Evolutionary conservation across 2,329 filamentous ascomycete species (phyloP), one percentile per base, ranked within the genome.

Genomic region (Venturia carpophila): DNA sequence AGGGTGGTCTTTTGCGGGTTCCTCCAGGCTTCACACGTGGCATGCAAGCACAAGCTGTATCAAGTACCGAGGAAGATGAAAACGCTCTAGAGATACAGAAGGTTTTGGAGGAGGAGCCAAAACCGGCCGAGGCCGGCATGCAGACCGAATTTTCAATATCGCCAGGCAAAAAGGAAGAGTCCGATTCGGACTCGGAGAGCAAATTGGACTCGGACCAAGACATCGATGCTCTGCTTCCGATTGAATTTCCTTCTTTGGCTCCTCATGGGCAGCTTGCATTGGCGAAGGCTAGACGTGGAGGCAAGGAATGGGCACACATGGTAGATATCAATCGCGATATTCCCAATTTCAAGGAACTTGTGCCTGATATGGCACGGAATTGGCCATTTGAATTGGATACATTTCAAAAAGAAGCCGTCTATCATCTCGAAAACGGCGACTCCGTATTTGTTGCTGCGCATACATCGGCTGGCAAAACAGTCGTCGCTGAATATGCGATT

Each of bases 351-450:
- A 82, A 84, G 66, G 93, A 97, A 67, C 80, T 99, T 45, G 92
- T 99, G 9, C 94, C 94, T 0, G 90, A 97, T 67, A 97, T 97
- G 92, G 94, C 94, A 1, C 85, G 89, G 68, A 89, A 95, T 68
- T 99, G 92, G 90, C 92, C 93, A 0, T 99, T 99, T 70, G 94
- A 99, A 75, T 85, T 97, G 43, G 94, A 99, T 71, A 96, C 90
- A 0, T 99, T 99, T 78, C 94, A 99, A 73, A 99, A 99, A 73
- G 94, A 99, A 78, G 94, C 94, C 6, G 90, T 99, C 1, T 99
- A 97, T 74, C 94, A 97, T 76, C 84, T 99, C 3, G 94, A 99
- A 74, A 92, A 89, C 71, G 93, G 94, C 21, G 94, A 99, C 73
- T 97, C 93, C 0, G 94, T 99, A 34, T 99, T 99, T 71, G 94